Evolutionary conservation across 2,329 filamentous ascomycete genomes (phyloP), one percentile per base, ranked within the genome.

Genomic region (Neocucurbitaria cava): DNA sequence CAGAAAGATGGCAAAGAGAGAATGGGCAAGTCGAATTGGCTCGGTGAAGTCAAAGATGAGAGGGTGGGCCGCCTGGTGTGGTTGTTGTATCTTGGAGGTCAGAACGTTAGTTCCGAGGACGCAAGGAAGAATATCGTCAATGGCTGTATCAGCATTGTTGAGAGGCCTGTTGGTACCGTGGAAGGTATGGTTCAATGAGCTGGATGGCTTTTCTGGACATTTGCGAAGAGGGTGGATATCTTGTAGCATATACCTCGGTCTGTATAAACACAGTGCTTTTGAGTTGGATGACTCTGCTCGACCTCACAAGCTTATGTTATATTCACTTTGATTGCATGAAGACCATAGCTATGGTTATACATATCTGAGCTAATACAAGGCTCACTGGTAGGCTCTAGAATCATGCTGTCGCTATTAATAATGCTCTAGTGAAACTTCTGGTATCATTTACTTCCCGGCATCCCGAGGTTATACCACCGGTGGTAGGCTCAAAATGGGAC

Each of bases 61-160:
- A 82, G 94, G 49, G 81, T 99, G 11, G 89, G 89, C 52, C 85
- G 90, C 53, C 78, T 94, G 55, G 79, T 98, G 20, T 98, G 94
- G 94, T 78, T 97, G 71, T 89, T 93, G 64, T 99, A 96, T 76
- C 80, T 99, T 28, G 91, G 87, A 4, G 95, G 95, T 0, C 89
- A 86, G 73, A 92, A 88, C 67, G 92, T 97, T 9, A 92, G 92
- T 26, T 96, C 91, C 59, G 92, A 96, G 74, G 82, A 84, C 2
- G 91, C 92, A 15, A 84, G 94, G 63, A 82, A 87, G 76, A 96
- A 85, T 64, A 89, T 99, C 46, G 89, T 96, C 3, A 87, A 96
- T 43, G 95, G 95, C 0, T 85, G 96, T 56, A 88, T 98, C 82
- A 88, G 88, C 63, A 90, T 97, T 77, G 92, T 95, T 1, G 90